Evolutionary conservation across 192 early-diverging fungal species (phyloP).

Genomic region (Gigaspora rosea): DNA sequence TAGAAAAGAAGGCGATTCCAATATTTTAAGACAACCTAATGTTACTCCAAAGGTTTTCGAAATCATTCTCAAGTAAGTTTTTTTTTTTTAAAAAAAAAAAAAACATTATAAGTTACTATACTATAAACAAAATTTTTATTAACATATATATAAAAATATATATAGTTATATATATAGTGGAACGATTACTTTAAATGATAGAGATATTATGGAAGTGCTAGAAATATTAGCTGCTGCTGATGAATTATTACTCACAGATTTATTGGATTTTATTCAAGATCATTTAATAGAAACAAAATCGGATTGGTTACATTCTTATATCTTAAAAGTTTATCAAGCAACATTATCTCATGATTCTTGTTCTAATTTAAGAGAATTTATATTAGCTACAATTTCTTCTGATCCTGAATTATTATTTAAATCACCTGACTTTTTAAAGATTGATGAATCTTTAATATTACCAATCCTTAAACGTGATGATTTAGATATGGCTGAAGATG

Average conservation of each 20-base stretch:
- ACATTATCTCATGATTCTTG: constrained; percentile 5
- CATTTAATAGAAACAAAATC: constrained; percentile 14
- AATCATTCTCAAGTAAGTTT: constrained; percentile 26
- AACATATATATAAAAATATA: background rate
- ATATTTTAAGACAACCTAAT: constrained; percentile 9
- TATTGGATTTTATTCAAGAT: constrained; percentile 27
- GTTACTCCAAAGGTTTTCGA: constrained; percentile 8
- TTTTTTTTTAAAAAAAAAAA: background rate
- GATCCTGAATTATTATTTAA: constrained; percentile 27
- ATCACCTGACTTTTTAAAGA: constrained; percentile 2
- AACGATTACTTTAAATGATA: constrained; percentile 10
- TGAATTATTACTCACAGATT: constrained; percentile 19
- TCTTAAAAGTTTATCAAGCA: background rate
- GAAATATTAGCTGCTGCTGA: constrained; percentile 23
- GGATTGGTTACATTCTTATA: background rate
- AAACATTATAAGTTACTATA: background rate
- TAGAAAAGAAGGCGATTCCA: constrained; percentile 19
- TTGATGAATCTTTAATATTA: constrained; percentile 19
- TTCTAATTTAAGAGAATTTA: background rate
- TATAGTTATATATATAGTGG: constrained; percentile 33
- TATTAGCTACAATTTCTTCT: constrained; percentile 4
- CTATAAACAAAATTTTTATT: too few species aligned
- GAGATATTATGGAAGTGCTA: constrained; percentile 9
- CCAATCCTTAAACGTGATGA: constrained; percentile 22
- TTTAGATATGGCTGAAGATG: constrained; percentile 23